phyloP scores from a whole-genome alignment of 1,284 basidiomycete species.

The Cutaneotrichosporon spelunceum region DNA sequence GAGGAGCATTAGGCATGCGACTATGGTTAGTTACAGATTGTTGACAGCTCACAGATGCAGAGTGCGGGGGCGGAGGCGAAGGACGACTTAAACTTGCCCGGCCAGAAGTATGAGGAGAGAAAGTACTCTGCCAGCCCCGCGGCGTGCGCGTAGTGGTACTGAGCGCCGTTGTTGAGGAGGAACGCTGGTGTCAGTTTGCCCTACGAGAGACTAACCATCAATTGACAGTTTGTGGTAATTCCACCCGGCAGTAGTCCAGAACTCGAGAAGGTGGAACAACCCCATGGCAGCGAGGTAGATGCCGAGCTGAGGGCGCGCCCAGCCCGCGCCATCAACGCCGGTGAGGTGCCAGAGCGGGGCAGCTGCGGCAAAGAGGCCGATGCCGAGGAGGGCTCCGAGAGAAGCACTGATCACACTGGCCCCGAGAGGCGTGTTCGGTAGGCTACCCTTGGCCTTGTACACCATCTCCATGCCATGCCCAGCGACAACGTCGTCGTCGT shows the following conservation, averaged over 20 bases:
- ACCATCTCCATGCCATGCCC: not conserved
- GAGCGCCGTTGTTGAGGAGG: constrained; percentile 81
- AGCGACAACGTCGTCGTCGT: not conserved
- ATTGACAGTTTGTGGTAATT: constrained; percentile 88
- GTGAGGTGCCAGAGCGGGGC: constrained; percentile 53
- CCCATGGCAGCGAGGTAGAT: constrained; percentile 78
- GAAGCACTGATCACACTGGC: constrained; percentile 69
- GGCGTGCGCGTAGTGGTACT: constrained; percentile 82
- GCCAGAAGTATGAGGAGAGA: constrained; percentile 63
- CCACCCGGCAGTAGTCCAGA: constrained; percentile 92
- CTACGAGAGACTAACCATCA: constrained; percentile 65
- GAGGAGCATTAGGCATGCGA: constrained; percentile 56
- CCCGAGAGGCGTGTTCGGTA: constrained; percentile 78
- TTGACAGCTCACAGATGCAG: constrained; percentile 32
- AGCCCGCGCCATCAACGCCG: constrained; percentile 54
- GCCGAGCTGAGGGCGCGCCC: constrained; percentile 71
- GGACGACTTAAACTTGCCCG: constrained; percentile 34
- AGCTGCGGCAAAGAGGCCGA: constrained; percentile 49
- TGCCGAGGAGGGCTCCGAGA: constrained; percentile 57
- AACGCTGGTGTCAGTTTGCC: constrained; percentile 62
- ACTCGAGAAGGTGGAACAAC: constrained; percentile 90
- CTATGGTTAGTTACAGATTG: constrained; percentile 22
- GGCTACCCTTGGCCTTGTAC: constrained; percentile 56
- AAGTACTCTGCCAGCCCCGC: constrained; percentile 78
- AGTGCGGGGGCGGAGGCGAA: constrained; percentile 44